phyloP scores from a whole-genome alignment of 1,284 basidiomycete species.

The Ceraceosorus guamensis region DNA sequence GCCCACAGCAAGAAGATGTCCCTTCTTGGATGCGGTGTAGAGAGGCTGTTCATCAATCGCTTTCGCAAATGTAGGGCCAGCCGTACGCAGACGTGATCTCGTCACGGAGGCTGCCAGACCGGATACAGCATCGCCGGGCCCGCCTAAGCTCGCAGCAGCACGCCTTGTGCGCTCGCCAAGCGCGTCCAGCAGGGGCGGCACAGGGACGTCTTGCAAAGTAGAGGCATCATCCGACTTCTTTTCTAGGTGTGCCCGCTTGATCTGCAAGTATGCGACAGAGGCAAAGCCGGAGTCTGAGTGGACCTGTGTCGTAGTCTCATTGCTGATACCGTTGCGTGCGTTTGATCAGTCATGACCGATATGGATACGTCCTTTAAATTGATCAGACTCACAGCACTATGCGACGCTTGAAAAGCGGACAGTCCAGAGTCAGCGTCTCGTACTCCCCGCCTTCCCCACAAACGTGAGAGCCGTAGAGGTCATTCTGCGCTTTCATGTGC shows the following conservation, averaged over 20 bases:
- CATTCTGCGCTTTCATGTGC: slow-evolving; percentile 58
- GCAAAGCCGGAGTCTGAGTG: slow-evolving; percentile 39
- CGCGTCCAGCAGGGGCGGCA: slow-evolving; percentile 21
- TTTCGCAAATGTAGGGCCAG: too few relatives aligned
- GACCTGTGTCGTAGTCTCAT: slow-evolving; percentile 33
- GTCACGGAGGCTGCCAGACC: too few relatives aligned
- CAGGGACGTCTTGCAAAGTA: slow-evolving; percentile 5
- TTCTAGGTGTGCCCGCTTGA: slow-evolving; percentile 24
- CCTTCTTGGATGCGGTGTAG: too few relatives aligned
- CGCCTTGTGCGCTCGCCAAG: slow-evolving; percentile 17
- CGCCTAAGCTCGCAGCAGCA: slow-evolving; percentile 12
- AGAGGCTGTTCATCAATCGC: too few relatives aligned
- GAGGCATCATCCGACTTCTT: slow-evolving; percentile 18
- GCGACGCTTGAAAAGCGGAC: slow-evolving; percentile 73
- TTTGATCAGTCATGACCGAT: too few relatives aligned
- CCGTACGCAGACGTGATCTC: too few relatives aligned
- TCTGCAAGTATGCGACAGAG: slow-evolving; percentile 37
- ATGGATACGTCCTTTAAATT: too few relatives aligned
- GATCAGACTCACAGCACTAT: slow-evolving; percentile 56
- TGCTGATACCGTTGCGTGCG: too few relatives aligned
- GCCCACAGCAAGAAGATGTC: too few relatives aligned
- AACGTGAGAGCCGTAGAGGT: slow-evolving; percentile 78
- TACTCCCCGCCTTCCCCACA: slow-evolving; percentile 99
- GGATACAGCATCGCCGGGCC: background rate
- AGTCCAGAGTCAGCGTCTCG: slow-evolving; percentile 85